Base-by-base conservation (phyloP, 2,329 filamentous ascomycete genomes). In the Alternaria burnsii region DNA sequence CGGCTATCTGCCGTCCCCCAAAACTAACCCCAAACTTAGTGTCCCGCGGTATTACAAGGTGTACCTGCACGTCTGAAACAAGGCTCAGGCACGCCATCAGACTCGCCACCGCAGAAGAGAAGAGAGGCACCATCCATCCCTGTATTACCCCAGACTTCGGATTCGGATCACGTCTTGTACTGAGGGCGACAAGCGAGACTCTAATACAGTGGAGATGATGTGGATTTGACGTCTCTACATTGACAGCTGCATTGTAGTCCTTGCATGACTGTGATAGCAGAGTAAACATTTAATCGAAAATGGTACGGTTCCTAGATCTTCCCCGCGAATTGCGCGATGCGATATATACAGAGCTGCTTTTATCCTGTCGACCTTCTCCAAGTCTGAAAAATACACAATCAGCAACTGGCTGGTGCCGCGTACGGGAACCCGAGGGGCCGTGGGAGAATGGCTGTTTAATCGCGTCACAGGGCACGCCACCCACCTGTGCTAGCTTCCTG, bases 281-380 rank as follows among this genome's bases (percentile, higher is more conserved):
- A 11, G 20, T 42, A 5, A 48, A 20, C 30, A 10, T 43, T 18
- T 16, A 20, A 18, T 53, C 43, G 40, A 38, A n/a, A 20, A 75
- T 74, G 72, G 40, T 67, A n/a, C 59, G 63, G 5, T 71, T 78
- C 53, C 53, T 76, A 16, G 57, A 61, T 26, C 63, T 77, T 8
- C 76, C 75, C 10, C 66, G 74, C 16, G 76, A 78, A 61, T 48
- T 78, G 44, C 70, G 76, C 16, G 76, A 78, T 41, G 67, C 74
- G 62, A 72, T 78, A 38, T 77, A 77, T 61, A 63, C 57, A 36
- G 67, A 68, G 24, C 44, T 77, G 28, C 52, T 78, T 28, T 71
- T 70, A 14, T 62, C 60, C 28, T 64, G 68, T 42, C 62, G 65
- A 26, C 67, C 71, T 9, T 59, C 57, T 22, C 74, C 75, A 10